phyloP scores from a whole-genome alignment of 805 yeast species.

The Kuraishia piskuri region DNA sequence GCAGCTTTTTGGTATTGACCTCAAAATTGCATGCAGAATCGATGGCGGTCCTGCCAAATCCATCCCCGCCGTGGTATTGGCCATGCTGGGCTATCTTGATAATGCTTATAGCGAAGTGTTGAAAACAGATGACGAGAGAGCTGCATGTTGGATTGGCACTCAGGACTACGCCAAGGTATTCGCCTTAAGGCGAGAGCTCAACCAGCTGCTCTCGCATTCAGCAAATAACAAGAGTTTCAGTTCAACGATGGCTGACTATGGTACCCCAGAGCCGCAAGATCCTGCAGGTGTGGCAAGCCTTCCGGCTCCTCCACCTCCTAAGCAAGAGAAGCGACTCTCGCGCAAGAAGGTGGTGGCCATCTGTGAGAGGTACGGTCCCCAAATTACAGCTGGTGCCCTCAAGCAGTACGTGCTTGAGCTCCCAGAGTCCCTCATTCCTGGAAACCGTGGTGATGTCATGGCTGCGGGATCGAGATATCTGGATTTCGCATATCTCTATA shows the following conservation, averaged over 20 bases:
- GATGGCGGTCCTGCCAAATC: slow-evolving; percentile 44
- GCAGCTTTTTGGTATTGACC: slow-evolving; percentile 75
- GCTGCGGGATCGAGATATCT: neutral
- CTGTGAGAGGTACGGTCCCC: neutral
- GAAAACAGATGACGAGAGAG: slow-evolving; percentile 58
- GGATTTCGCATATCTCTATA: neutral
- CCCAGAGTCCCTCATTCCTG: slow-evolving; percentile 69
- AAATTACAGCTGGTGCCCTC: slow-evolving; percentile 42
- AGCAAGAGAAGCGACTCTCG: neutral
- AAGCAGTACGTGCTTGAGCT: slow-evolving; percentile 70
- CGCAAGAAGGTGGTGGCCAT: neutral
- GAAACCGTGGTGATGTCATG: slow-evolving; percentile 8
- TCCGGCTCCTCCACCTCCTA: neutral
- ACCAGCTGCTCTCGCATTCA: slow-evolving; percentile 21
- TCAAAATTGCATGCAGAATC: slow-evolving; percentile 60
- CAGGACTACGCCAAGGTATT: slow-evolving; percentile 57
- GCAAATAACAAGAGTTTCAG: neutral
- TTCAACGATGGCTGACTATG: neutral
- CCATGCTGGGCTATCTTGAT: slow-evolving; percentile 38
- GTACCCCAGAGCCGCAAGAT: neutral
- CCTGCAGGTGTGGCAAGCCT: neutral
- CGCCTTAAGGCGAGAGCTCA: slow-evolving; percentile 46
- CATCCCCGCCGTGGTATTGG: slow-evolving; percentile 49
- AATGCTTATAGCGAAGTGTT: slow-evolving; percentile 55
- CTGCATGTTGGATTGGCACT: slow-evolving; percentile 59